Base-by-base conservation (phyloP, 371 early-diverging fungal genomes). In the Circinella umbellata region DNA sequence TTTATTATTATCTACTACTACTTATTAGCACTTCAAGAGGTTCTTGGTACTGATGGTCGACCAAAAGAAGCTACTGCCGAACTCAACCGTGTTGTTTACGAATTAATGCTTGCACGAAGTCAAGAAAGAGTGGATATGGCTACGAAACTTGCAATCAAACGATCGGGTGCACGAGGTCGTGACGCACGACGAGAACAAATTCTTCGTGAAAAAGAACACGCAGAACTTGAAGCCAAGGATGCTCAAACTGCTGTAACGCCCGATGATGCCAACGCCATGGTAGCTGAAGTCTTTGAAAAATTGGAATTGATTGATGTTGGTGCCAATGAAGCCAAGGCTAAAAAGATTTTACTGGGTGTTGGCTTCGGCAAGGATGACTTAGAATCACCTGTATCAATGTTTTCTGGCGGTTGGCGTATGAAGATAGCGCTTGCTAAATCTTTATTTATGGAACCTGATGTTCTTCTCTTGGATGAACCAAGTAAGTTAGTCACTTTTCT, bases 341-440 rank as follows among this genome's bases (percentile, higher is more conserved):
- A 82, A 8, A 86, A 84, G 73, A 86, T 91, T 34, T 71, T 90
- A 39, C 69, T 63, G 11, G 90, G 92, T 60, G 76, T 91, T 15
- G 92, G 92, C 3, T 91, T 91, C 64, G 73, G 74, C n/a, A 69
- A 82, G 13, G 74, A 79, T 6, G 78, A 84, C 53, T 74, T 80
- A 17, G 72, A 69, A 3, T 36, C 74, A n/a, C 70, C 80, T 4
- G 79, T 90, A 49, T 76, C 82, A 10, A 76, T 80, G 35, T 88
- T 95, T 63, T 91, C 92, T 27, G 97, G 98, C 65, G 98, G 98
- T 18, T 96, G 97, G 98, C 84, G 89, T 60, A 95, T 95, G 87
- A 84, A 94, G 42, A 89, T 93, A 27, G 90, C 95, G 7, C 80
- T 98, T 11, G 96, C 96, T 3, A 88, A 89, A 64, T 94, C 95